phyloP scores from a whole-genome alignment of 2,329 filamentous ascomycete species.

The Lasiodiplodia sp. region DNA sequence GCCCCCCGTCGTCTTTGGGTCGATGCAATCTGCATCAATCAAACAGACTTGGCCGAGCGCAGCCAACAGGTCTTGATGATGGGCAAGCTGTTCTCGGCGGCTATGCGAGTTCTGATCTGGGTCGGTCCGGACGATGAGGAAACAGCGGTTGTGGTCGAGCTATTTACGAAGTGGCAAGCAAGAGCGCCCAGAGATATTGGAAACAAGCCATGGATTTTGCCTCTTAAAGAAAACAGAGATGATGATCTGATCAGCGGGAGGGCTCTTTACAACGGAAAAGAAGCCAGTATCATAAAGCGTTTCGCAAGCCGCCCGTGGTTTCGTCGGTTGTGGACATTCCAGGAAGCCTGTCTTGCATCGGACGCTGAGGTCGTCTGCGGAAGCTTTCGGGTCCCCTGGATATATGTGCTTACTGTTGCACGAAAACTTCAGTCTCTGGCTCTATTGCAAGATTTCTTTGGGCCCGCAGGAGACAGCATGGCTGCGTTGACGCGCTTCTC shows the following conservation, averaged over 20 bases:
- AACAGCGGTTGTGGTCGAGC: too few relatives aligned
- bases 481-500: neutral
- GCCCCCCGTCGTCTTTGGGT: neutral
- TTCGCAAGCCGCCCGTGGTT: neutral
- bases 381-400: neutral
- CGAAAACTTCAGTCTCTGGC: neutral
- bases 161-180: too few relatives aligned
- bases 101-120: neutral
- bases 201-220: too few relatives aligned
- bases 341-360: neutral
- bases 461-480: neutral
- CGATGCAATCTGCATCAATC: too few relatives aligned
- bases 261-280: neutral
- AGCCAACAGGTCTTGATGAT: neutral
- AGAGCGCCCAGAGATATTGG: neutral
- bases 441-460: neutral
- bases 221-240: too few relatives aligned
- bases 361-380: neutral
- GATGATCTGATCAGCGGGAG: too few relatives aligned
- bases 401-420: neutral
- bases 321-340: neutral
- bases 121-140: neutral
- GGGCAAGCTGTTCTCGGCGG: neutral
- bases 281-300: too few relatives aligned
- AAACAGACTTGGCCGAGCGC: neutral